These are phyloP conservation scores for Trichosanthes truncata DNA, from an alignment of 306 rosid genomes.

Conservation along the genomic window DNA sequence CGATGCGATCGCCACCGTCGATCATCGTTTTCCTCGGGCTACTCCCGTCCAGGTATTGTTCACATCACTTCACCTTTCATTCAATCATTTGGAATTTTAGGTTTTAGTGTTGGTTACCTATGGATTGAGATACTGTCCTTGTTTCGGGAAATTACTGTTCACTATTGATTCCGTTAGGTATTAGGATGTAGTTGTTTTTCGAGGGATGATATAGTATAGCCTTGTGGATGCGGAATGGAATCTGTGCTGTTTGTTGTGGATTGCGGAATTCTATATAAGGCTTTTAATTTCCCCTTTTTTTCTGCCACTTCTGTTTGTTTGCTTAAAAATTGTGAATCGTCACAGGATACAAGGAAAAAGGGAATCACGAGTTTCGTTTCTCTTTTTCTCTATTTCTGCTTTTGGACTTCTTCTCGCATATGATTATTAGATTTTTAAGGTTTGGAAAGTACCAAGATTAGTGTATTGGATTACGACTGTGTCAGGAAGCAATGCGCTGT, in stretches of 20 bases:
- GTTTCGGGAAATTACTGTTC: slow-evolving; percentile 3
- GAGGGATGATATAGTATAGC: background rate
- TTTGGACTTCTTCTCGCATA: background rate
- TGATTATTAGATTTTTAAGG: slow-evolving; percentile 4
- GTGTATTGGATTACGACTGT: background rate
- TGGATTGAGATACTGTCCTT: background rate
- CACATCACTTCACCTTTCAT: background rate
- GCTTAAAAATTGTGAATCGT: background rate
- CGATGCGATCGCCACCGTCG: slow-evolving; percentile 58
- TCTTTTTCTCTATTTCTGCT: background rate
- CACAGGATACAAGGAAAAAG: background rate
- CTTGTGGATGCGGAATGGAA: background rate
- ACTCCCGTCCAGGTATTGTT: slow-evolving; percentile 39
- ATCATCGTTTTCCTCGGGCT: slow-evolving; percentile 50
- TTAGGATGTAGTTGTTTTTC: background rate
- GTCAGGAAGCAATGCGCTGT: slow-evolving; percentile 3
- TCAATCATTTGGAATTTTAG: background rate
- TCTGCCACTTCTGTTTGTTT: slow-evolving; percentile 1
- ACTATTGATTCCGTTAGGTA: slow-evolving; percentile 1
- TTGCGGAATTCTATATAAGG: background rate
- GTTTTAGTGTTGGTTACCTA: background rate
- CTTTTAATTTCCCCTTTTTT: background rate
- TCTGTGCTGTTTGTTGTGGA: background rate
- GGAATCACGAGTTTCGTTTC: background rate
- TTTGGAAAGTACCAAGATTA: background rate